Evolutionary conservation across 2,329 filamentous ascomycete species (phyloP).

Genomic region (Fonsecaea monophora): DNA sequence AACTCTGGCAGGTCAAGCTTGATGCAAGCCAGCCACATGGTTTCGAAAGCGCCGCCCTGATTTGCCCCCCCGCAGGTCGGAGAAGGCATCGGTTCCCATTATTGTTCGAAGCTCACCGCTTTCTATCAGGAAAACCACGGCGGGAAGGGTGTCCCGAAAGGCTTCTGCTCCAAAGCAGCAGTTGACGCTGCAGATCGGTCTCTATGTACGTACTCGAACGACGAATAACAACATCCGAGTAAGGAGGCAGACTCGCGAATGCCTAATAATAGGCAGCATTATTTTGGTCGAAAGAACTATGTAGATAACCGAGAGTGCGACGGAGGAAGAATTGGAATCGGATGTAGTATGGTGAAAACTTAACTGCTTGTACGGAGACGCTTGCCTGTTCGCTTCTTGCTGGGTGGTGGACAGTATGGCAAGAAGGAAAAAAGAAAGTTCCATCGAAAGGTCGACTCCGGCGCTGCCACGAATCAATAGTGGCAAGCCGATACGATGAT

Average conservation of each 20-base stretch:
- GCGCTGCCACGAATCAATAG: conserved; percentile 3
- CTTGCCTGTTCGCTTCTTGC: background rate
- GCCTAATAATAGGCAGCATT: background rate
- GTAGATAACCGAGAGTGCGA: conserved; percentile 25
- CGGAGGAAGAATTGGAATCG: conserved; percentile 11
- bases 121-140: background rate
- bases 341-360: background rate
- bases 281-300: background rate
- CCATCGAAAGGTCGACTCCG: background rate
- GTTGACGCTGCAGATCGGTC: background rate
- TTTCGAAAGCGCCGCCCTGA: background rate
- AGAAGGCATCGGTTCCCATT: background rate
- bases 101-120: background rate
- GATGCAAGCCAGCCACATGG: conserved; percentile 9
- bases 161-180: background rate
- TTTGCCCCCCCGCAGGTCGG: background rate
- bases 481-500: conserved; percentile 23
- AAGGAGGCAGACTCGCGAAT: background rate
- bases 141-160: background rate
- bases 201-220: background rate
- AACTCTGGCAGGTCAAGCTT: conserved; percentile 6
- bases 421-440: conserved; percentile 3
- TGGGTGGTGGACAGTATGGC: background rate
- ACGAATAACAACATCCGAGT: background rate
- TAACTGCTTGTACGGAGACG: conserved; percentile 8